Evolutionary conservation across 2,329 filamentous ascomycete species (phyloP), one percentile per base, ranked within the genome.

Genomic region (Penicillium sp.): DNA sequence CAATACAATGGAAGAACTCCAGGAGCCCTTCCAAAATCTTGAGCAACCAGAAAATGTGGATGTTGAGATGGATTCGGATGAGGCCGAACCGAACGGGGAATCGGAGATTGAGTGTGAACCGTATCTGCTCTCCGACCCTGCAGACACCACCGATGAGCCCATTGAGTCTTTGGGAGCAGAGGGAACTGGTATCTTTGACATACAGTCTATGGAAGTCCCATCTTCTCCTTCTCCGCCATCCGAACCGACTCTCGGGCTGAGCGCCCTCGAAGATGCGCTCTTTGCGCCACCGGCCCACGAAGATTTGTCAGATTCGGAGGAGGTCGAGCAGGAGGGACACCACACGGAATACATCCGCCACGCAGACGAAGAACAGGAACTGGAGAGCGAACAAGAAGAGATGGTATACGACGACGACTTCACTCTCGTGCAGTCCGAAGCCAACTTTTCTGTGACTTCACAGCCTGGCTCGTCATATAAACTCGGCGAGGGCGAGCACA

Each of bases 391-490:
- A 15, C n/a, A 49, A 12, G 55, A 52, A 27, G 52, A 54, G 2
- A 40, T 58, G 27, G 54, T 62, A 25, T 18, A 18, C 15, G 37
- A 63, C 2, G 51, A 61, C 9, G 61, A 59, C 18, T 33, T 55
- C 10, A 60, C 53, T 2, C 45, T 58, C n/a, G 52, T 56, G 3
- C 44, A 50, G 12, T 52, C 57, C 41, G 58, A 61, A 20, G 37
- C 44, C 27, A 53, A 54, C 12, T 37, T 47, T n/a, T 52, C 50
- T 1, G 38, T 38, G n/a, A 46, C 42, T 18, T 44, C 53, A 6
- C 50, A 49, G 6, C 53, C 58, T 29, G 49, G 53, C 6, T 53
- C 54, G 6, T 50, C 54, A 1, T 61, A 64, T 31, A 59, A 66
- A 28, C 40, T 57, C 12, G 25, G 31, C 33, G 45, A 48, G n/a